A percentile compares a stretch with the other conserved stretches of the same genome.
These are phyloP conservation scores for Quercus tomentella DNA, from an alignment of 331 rosid genomes.

Conservation along the genomic window DNA sequence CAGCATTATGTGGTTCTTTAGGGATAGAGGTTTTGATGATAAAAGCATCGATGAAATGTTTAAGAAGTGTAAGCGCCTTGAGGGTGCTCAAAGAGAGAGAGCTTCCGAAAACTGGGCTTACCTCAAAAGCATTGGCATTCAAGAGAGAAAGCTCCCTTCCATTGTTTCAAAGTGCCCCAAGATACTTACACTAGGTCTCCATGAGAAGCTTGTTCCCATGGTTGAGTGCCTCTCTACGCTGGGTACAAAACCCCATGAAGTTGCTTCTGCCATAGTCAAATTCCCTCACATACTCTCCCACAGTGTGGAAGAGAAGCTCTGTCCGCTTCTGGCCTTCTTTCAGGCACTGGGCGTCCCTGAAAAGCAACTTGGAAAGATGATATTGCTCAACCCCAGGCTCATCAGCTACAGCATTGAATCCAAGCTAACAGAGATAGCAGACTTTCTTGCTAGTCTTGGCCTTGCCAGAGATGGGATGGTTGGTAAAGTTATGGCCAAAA, in stretches of 20 bases:
- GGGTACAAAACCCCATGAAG: conserved; percentile 66
- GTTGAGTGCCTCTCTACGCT: conserved; percentile 76
- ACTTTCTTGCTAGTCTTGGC: conserved; percentile 68
- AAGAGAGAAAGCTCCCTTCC: conserved; percentile 72
- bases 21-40: conserved; percentile 89
- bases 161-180: conserved; percentile 87
- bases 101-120: conserved; percentile 82
- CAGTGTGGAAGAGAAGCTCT: conserved; percentile 91
- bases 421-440: conserved; percentile 65
- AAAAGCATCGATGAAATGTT: conserved; percentile 58
- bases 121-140: conserved; percentile 68
- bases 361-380: conserved; percentile 77
- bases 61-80: conserved; percentile 68
- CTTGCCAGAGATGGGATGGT: conserved; percentile 71
- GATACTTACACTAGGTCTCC: conserved; percentile 63
- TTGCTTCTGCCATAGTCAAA: conserved; percentile 70
- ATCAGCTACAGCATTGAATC: conserved; percentile 82
- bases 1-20: conserved; percentile 81
- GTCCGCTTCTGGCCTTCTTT: conserved; percentile 89
- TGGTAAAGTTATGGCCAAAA: conserved; percentile 68
- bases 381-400: conserved; percentile 85
- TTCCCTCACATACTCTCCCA: conserved; percentile 77
- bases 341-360: conserved; percentile 77
- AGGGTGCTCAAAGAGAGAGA: conserved; percentile 48
- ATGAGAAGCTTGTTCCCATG: conserved; percentile 79